Conservation (phyloP, 345 rosid genomes). For the Litchi chinensis region DNA sequence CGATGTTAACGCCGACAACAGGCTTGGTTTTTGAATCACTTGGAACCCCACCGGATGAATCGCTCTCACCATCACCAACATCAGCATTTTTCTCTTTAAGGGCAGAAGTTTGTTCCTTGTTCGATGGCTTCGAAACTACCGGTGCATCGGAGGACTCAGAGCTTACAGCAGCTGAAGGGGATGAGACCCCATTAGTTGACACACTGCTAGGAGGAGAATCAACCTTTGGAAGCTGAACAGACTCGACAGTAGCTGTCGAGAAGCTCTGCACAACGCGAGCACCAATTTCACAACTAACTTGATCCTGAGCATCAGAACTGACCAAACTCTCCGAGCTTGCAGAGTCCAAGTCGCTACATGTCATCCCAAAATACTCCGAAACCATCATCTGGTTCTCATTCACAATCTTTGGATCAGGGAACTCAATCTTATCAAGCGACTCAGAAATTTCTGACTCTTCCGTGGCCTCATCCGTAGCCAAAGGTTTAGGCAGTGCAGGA, state of each 20-base stretch:
- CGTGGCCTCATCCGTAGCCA: slow-evolving; percentile 41
- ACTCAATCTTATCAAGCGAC: slow-evolving; percentile 80
- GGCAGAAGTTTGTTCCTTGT: slow-evolving; percentile 48
- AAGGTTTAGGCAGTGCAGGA: slow-evolving; percentile 48
- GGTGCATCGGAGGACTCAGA: slow-evolving; percentile 57
- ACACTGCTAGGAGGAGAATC: slow-evolving; percentile 85
- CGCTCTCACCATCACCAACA: slow-evolving; percentile 45
- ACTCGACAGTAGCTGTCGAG: slow-evolving; percentile 44
- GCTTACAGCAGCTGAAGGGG: slow-evolving; percentile 67
- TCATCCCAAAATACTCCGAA: slow-evolving; percentile 81
- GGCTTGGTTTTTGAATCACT: slow-evolving; percentile 52
- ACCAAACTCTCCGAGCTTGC: slow-evolving; percentile 69
- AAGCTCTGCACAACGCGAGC: slow-evolving; percentile 48
- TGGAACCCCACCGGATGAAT: slow-evolving; percentile 51
- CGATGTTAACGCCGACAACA: slow-evolving; percentile 51
- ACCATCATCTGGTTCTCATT: slow-evolving; percentile 96
- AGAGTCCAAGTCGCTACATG: slow-evolving; percentile 59
- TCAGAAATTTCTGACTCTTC: slow-evolving; percentile 53
- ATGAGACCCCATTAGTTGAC: slow-evolving; percentile 74
- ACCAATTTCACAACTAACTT: slow-evolving; percentile 48
- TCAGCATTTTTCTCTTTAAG: slow-evolving; percentile 44
- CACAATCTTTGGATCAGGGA: slow-evolving; percentile 90
- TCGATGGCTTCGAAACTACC: slow-evolving; percentile 43
- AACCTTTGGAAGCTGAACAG: slow-evolving; percentile 54
- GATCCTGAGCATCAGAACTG: slow-evolving; percentile 58